Conservation (phyloP, 2,329 filamentous ascomycete species). For the Aureobasidium sp. region DNA sequence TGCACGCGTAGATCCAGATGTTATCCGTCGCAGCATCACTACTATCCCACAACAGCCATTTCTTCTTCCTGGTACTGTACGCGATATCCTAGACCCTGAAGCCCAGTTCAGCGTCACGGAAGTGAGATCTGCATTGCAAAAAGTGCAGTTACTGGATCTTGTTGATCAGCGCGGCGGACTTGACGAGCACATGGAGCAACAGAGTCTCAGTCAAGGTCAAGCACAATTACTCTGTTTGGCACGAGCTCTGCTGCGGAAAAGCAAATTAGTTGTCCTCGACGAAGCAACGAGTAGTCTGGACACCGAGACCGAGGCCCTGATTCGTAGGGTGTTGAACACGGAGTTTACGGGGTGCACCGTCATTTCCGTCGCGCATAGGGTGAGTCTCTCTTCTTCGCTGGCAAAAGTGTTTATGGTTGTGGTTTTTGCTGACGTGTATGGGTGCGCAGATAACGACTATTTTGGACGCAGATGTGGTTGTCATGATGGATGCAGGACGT, state of each 20-base stretch:
- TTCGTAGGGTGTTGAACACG: neutral
- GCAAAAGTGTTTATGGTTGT: neutral
- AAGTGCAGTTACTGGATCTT: constrained; percentile 35
- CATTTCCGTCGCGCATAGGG: constrained; percentile 49
- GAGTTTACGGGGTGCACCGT: constrained; percentile 54
- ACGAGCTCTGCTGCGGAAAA: constrained; percentile 37
- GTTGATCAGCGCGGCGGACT: constrained; percentile 30
- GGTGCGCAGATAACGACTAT: neutral
- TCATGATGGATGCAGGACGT: neutral
- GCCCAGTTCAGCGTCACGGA: constrained; percentile 29
- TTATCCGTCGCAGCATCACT: constrained; percentile 28
- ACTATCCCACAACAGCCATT: constrained; percentile 48
- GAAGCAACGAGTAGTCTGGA: constrained; percentile 21
- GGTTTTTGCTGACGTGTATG: neutral
- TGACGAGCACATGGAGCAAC: constrained; percentile 28
- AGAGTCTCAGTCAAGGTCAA: constrained; percentile 40
- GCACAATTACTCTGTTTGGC: constrained; percentile 45
- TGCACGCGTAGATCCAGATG: constrained; percentile 29
- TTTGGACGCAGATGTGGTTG: neutral
- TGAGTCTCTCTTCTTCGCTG: constrained; percentile 22
- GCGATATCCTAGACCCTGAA: constrained; percentile 17
- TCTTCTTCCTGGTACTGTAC: constrained; percentile 41
- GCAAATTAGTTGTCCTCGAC: constrained; percentile 35
- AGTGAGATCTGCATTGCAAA: constrained; percentile 38
- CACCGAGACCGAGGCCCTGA: neutral